A percentile compares a stretch with the other conserved stretches of the same genome.
phyloP scores from a whole-genome alignment of 2,329 filamentous ascomycete genomes.

The Mollisia scopiformis region DNA sequence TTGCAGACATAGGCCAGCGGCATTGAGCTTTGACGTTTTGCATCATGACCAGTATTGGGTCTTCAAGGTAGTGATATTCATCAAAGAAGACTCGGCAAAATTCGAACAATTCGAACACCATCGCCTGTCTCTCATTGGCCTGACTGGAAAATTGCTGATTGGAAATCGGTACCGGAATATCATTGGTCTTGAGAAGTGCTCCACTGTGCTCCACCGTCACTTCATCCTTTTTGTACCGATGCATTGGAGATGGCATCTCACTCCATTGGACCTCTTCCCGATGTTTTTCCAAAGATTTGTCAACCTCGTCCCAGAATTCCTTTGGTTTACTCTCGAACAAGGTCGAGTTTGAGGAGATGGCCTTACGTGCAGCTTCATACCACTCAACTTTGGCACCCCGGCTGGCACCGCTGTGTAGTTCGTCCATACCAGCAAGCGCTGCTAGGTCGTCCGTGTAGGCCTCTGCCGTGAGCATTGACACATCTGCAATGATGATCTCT shows the following conservation, averaged over 20 bases:
- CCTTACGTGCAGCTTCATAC: neutral
- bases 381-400: neutral
- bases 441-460: neutral
- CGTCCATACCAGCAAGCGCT: neutral
- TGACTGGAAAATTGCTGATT: neutral
- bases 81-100: neutral
- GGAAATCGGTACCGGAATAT: too few relatives aligned
- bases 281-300: neutral
- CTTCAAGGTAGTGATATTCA: neutral
- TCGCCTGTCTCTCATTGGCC: too few relatives aligned
- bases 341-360: neutral
- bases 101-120: neutral
- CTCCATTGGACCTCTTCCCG: neutral
- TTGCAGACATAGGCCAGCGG: neutral
- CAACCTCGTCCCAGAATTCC: neutral
- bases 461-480: neutral
- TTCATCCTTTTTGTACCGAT: too few relatives aligned
- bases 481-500: neutral
- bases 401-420: neutral
- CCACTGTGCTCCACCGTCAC: neutral
- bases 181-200: neutral
- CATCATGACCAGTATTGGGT: neutral
- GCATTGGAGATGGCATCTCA: too few relatives aligned
- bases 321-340: neutral
- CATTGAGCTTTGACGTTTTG: neutral